Evolutionary conservation across 202 grass and related monocot genomes (phyloP).

Genomic region (Saccharum hybrid): DNA sequence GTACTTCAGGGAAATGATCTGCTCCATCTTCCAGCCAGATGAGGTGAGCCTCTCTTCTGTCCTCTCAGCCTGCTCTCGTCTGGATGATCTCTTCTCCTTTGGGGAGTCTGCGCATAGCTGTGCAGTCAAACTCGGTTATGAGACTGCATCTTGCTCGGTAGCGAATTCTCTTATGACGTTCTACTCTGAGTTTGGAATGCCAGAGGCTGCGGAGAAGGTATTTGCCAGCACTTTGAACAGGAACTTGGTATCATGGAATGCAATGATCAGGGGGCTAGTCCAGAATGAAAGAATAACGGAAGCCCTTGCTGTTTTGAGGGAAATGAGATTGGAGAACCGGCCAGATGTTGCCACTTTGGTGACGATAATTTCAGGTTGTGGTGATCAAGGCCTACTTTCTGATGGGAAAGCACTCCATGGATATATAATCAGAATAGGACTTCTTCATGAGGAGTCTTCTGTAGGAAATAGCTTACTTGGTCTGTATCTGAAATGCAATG

Average conservation of each 20-base stretch:
- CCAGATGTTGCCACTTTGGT: conserved; percentile 66
- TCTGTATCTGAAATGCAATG: conserved; percentile 65
- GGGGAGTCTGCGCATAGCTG: conserved; percentile 67
- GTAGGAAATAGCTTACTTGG: conserved; percentile 70
- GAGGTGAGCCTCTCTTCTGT: conserved; percentile 64
- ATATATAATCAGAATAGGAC: conserved; percentile 49
- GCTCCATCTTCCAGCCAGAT: conserved; percentile 45
- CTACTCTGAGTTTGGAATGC: conserved; percentile 53
- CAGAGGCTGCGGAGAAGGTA: conserved; percentile 47
- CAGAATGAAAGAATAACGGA: conserved; percentile 44
- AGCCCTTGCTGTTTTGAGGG: conserved; percentile 49
- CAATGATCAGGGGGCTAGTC: conserved; percentile 72
- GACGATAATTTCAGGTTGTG: conserved; percentile 62
- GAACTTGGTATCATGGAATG: conserved; percentile 82
- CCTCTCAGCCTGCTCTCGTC: conserved; percentile 49
- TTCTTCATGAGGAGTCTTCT: conserved; percentile 42
- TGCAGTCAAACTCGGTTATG: conserved; percentile 61
- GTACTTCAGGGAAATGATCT: conserved; percentile 75
- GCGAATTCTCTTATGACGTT: conserved; percentile 71
- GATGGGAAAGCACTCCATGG: conserved; percentile 68
- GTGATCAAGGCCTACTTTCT: conserved; percentile 52
- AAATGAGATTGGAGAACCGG: conserved; percentile 56
- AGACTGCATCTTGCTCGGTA: conserved; percentile 47
- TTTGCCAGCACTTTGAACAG: conserved; percentile 51
- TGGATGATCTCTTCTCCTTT: conserved; percentile 40